Evolutionary conservation across 495 filamentous ascomycete species (phyloP).

Genomic region (Clavariopsis aquatica): DNA sequence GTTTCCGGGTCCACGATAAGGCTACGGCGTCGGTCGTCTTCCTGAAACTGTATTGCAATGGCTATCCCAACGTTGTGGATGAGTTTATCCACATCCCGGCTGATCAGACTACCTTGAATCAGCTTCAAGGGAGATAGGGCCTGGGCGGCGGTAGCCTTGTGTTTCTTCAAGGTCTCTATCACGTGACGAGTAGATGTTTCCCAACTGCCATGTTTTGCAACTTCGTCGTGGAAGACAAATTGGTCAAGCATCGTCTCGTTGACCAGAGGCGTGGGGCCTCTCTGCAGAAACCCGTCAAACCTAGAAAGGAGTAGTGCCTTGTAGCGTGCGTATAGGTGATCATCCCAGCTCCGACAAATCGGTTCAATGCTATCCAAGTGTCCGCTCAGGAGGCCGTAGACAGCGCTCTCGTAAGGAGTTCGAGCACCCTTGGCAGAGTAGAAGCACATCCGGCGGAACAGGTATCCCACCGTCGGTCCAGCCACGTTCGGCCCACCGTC

Average conservation of each 20-base stretch:
- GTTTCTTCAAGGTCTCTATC: constrained; percentile 53
- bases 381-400: constrained; percentile 85
- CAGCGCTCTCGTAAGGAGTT: constrained; percentile 75
- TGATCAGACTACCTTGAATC: constrained; percentile 66
- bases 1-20: constrained; percentile 22
- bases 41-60: constrained; percentile 57
- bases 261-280: constrained; percentile 49
- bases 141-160: constrained; percentile 51
- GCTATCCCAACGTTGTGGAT: constrained; percentile 60
- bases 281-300: constrained; percentile 63
- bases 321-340: constrained; percentile 87
- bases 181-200: constrained; percentile 53
- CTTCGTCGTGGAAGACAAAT: constrained; percentile 57
- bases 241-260: constrained; percentile 46
- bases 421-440: constrained; percentile 68
- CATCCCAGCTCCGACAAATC: constrained; percentile 81
- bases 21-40: constrained; percentile 27
- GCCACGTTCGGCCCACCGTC: constrained; percentile 32
- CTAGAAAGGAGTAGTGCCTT: constrained; percentile 73
- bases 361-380: constrained; percentile 73
- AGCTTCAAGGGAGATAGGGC: constrained; percentile 60
- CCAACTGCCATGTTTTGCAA: constrained; percentile 56
- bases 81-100: constrained; percentile 58
- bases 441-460: constrained; percentile 84
- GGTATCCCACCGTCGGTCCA: constrained; percentile 50